Base-by-base conservation (phyloP, 768 basidiomycete genomes). In the Pleurotus citrinopileatus region DNA sequence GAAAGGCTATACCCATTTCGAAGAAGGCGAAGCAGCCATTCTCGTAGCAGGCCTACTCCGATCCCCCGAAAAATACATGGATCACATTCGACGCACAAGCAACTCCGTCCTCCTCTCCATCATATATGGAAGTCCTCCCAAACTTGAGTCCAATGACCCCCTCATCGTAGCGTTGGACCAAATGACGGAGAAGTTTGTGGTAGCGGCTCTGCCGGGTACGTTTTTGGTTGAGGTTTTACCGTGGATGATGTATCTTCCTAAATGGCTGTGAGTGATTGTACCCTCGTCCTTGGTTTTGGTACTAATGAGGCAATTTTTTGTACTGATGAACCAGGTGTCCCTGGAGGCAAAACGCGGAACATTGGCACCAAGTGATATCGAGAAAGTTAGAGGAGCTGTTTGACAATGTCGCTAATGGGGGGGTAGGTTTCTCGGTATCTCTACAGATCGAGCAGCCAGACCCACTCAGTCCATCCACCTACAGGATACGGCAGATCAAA, bases 171-270 rank as follows among this genome's bases (percentile, higher is more conserved):
- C 15, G 8, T 42, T 56, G 36, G 38, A 20, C 37, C 19, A n/a
- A 10, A 61, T 65, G 19, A 55, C 61, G 12, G 46, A 56, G 8
- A 61, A 67, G 1, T 45, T 68, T 17, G 59, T 62, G 19, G 53
- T 55, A 4, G 67, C 71, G 5, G 60, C 62, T 5, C 57, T 59
- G 42, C 72, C 70, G n/a, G 71, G 72, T 9, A 58, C 63, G 12
- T 64, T 63, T 53, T 20, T 66, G 25, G 70, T 70, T 32, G 69
- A 71, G 52, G 58, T 63, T 47, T 68, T 70, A 42, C 62, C 68
- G 4, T 67, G 60, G 59, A 64, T 70, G 62, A 52, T 56, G 42
- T 57, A 65, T 40, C 29, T 70, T 2, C 69, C 69, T 0, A 22
- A 43, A 3, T 61, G 52, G 46, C 36, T 68, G 29, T 32, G 63